Conservation (phyloP, 352 stramenopile genomes). For the Lagenidium sp. region DNA sequence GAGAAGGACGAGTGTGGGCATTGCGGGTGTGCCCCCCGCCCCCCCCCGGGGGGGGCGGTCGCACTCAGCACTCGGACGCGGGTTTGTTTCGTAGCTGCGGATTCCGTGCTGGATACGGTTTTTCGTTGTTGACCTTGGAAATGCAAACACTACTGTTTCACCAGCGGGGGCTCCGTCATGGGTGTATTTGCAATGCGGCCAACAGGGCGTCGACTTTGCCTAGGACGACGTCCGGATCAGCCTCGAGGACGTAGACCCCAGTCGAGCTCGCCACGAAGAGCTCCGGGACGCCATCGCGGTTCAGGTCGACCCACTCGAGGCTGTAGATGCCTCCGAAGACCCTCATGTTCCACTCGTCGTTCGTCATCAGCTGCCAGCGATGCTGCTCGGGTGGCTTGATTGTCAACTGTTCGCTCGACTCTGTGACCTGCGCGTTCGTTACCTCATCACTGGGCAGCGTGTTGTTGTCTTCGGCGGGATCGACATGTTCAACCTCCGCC, state of each 20-base stretch:
- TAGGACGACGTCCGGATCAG: conserved; percentile 21
- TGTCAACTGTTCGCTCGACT: background rate
- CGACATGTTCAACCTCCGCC: conserved; percentile 3
- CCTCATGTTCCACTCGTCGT: conserved; percentile 31
- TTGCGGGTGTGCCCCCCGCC: too few relatives aligned
- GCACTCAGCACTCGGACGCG: too few relatives aligned
- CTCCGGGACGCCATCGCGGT: conserved; percentile 51
- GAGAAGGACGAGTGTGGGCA: too few relatives aligned
- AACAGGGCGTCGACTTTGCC: conserved; percentile 15
- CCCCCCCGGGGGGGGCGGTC: too few relatives aligned
- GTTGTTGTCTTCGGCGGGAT: background rate
- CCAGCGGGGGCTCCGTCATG: background rate
- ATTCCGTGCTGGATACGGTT: too few relatives aligned
- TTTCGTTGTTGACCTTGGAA: too few relatives aligned
- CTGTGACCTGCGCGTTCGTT: background rate
- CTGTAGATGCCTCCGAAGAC: conserved; percentile 67
- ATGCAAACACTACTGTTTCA: too few relatives aligned
- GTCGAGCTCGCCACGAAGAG: conserved; percentile 54
- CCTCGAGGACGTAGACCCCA: conserved; percentile 60
- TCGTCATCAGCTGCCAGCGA: conserved; percentile 22
- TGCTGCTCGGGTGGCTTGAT: conserved; percentile 1
- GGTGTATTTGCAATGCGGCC: background rate
- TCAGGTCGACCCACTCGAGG: conserved; percentile 54
- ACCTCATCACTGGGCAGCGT: background rate
- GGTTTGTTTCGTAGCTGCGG: too few relatives aligned